Evolutionary conservation across 257 asterid species (phyloP).

Genomic region (Eustoma russellianum): DNA sequence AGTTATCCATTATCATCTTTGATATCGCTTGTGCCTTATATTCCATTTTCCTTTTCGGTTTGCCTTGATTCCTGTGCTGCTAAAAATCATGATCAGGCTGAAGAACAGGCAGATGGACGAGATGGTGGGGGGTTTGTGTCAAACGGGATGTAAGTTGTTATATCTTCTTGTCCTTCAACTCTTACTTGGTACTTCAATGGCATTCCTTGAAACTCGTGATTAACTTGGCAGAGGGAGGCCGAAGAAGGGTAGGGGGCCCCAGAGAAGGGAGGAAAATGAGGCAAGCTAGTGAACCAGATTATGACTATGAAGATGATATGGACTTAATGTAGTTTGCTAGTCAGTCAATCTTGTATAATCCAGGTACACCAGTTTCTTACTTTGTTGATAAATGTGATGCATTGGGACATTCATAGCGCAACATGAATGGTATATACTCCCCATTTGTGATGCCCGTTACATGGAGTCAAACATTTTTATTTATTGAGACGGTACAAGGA

Average conservation of each 20-base stretch:
- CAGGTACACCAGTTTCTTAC: background rate
- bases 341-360: conserved; percentile 8
- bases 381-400: too few relatives aligned
- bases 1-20: background rate
- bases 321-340: conserved; percentile 51
- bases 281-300: conserved; percentile 85
- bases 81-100: conserved; percentile 48
- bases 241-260: conserved; percentile 73
- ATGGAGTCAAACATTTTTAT: too few relatives aligned
- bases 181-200: background rate
- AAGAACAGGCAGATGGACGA: conserved; percentile 71
- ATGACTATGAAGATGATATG: conserved; percentile 88
- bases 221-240: conserved; percentile 63
- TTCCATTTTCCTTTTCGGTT: background rate
- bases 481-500: too few relatives aligned
- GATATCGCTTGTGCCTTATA: background rate
- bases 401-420: too few relatives aligned
- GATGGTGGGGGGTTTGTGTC: conserved; percentile 67
- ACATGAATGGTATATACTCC: too few relatives aligned
- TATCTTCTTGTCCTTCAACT: conserved; percentile 2
- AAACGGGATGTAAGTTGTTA: conserved; percentile 71
- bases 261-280: conserved; percentile 80
- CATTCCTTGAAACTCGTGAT: background rate
- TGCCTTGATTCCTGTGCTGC: conserved; percentile 3
- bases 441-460: too few relatives aligned